These are phyloP conservation scores for Microbotryum scabiosae DNA, from an alignment of 1,284 basidiomycete genomes.

Conservation along the genomic window DNA sequence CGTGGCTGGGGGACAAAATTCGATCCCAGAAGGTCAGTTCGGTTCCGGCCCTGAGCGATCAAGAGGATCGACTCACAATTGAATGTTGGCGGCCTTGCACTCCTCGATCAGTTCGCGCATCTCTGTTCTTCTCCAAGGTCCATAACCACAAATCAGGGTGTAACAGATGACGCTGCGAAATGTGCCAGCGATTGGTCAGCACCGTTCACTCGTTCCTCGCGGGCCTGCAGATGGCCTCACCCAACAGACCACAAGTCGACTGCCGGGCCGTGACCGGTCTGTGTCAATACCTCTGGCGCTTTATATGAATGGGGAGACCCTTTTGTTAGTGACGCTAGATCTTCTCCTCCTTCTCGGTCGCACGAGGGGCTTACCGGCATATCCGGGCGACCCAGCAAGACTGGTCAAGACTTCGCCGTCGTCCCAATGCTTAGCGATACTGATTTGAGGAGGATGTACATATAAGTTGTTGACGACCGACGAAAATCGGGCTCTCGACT, in stretches of 20 bases:
- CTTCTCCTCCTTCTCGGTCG: neutral
- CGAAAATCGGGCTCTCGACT: neutral
- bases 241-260: slow-evolving; percentile 93
- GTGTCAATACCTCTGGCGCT: slow-evolving; percentile 64
- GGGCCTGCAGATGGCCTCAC: slow-evolving; percentile 45
- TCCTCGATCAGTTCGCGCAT: slow-evolving; percentile 66
- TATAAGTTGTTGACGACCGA: neutral
- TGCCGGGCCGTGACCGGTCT: slow-evolving; percentile 76
- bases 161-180: slow-evolving; percentile 75
- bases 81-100: slow-evolving; percentile 70
- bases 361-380: slow-evolving; percentile 51
- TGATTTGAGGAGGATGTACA: neutral
- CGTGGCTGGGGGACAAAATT: slow-evolving; percentile 47
- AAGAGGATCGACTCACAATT: slow-evolving; percentile 49
- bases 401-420: slow-evolving; percentile 68
- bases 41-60: too few relatives aligned
- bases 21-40: neutral
- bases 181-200: neutral
- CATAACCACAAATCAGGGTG: slow-evolving; percentile 67
- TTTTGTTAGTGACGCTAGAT: neutral
- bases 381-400: slow-evolving; percentile 84
- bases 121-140: slow-evolving; percentile 80
- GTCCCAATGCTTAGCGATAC: slow-evolving; percentile 81
- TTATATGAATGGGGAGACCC: neutral
- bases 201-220: too few relatives aligned